phyloP scores from a whole-genome alignment of 257 asterid species.

The Fraxinus americana region DNA sequence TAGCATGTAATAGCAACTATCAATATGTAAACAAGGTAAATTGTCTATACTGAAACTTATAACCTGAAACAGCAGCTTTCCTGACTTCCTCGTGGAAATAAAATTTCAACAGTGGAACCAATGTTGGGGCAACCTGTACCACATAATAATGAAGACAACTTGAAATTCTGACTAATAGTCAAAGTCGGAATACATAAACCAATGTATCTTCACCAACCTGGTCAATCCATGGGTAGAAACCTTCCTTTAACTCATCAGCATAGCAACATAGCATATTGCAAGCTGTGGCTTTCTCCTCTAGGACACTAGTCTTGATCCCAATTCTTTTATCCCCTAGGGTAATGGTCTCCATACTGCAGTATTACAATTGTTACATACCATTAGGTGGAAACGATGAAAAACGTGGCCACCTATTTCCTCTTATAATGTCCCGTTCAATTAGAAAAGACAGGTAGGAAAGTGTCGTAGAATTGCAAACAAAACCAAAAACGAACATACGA shows the following conservation, averaged over 20 bases:
- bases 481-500: neutral
- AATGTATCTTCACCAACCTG: slow-evolving; percentile 62
- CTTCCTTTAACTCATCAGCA: slow-evolving; percentile 97
- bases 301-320: slow-evolving; percentile 92
- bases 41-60: slow-evolving; percentile 14
- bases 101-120: slow-evolving; percentile 89
- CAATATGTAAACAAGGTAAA: neutral
- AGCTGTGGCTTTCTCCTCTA: slow-evolving; percentile 98
- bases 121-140: slow-evolving; percentile 85
- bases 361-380: slow-evolving; percentile 21
- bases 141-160: slow-evolving; percentile 18
- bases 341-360: slow-evolving; percentile 94
- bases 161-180: slow-evolving; percentile 18
- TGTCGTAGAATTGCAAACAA: neutral
- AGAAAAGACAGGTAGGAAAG: neutral
- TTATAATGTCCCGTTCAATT: slow-evolving; percentile 5
- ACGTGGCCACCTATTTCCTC: neutral
- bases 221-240: slow-evolving; percentile 98
- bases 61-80: slow-evolving; percentile 98
- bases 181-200: slow-evolving; percentile 18
- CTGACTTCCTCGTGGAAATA: slow-evolving; percentile 99
- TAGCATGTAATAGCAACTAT: slow-evolving; percentile 4
- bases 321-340: slow-evolving; percentile 95
- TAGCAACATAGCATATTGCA: slow-evolving; percentile 99
- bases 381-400: neutral